A percentile compares a stretch with the other conserved stretches of the same genome.
phyloP scores from a whole-genome alignment of 23 red algal species.

The Gracilaria gracilis region DNA sequence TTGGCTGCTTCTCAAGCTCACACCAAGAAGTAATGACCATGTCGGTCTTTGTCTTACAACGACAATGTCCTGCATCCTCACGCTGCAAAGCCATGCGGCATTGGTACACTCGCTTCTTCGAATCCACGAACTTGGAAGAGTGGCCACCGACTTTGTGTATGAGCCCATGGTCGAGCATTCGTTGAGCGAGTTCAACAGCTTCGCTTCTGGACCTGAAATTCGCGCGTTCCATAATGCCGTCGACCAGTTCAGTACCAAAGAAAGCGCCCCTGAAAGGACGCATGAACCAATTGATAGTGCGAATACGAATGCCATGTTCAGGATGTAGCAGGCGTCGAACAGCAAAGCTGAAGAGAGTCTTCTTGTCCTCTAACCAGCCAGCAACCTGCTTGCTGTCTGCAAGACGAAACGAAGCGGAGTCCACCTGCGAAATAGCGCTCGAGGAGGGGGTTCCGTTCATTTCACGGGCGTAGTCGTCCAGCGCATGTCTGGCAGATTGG shows the following conservation, averaged over 20 bases:
- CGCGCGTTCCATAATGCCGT: conserved; percentile 69
- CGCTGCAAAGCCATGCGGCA: conserved; percentile 49
- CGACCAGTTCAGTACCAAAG: conserved; percentile 61
- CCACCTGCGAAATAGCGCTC: not conserved
- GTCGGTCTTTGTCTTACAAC: not conserved
- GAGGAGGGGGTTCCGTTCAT: not conserved
- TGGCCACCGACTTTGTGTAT: conserved; percentile 39
- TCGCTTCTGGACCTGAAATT: conserved; percentile 51
- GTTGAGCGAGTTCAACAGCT: conserved; percentile 50
- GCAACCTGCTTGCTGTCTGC: conserved; percentile 57
- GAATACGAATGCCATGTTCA: conserved; percentile 59
- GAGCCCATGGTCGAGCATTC: conserved; percentile 53
- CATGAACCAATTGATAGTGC: conserved; percentile 66
- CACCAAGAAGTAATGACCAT: conserved; percentile 48
- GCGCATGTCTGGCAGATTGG: conserved; percentile 26
- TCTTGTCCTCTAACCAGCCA: conserved; percentile 33
- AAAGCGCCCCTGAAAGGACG: conserved; percentile 55
- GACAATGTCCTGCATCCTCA: conserved; percentile 58
- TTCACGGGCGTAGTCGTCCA: conserved; percentile 18
- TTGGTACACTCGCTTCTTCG: conserved; percentile 51
- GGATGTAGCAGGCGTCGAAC: conserved; percentile 49
- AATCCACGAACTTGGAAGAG: conserved; percentile 37
- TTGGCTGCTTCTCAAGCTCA: not conserved
- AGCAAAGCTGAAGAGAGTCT: conserved; percentile 53
- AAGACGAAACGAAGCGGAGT: conserved; percentile 5